phyloP scores from a whole-genome alignment of 2,329 filamentous ascomycete genomes.

The Venturia asperata region DNA sequence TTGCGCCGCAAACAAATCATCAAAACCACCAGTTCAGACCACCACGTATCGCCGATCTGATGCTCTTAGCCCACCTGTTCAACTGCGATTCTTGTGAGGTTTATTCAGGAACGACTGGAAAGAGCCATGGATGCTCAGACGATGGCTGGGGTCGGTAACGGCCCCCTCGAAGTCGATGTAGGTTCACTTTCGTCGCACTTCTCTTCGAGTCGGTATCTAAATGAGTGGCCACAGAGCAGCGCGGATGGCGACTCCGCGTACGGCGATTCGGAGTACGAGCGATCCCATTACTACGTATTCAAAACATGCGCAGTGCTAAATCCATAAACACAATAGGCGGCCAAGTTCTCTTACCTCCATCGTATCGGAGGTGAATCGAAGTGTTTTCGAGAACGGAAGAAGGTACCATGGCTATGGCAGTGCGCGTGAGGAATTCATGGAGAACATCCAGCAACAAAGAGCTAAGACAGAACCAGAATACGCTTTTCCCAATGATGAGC shows the following conservation, averaged over 20 bases:
- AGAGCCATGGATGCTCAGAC: not conserved
- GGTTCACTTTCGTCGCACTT: not conserved
- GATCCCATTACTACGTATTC: not conserved
- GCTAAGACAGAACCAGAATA: slow-evolving; percentile 28
- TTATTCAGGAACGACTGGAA: not conserved
- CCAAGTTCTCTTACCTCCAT: slow-evolving; percentile 15
- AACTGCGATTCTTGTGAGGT: not conserved
- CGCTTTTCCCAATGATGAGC: slow-evolving; percentile 37
- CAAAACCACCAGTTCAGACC: not conserved
- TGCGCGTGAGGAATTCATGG: not conserved
- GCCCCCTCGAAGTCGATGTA: slow-evolving; percentile 13
- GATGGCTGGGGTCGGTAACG: not conserved
- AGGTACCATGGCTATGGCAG: slow-evolving; percentile 26
- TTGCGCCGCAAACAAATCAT: not conserved
- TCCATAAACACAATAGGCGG: not conserved
- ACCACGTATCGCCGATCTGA: not conserved
- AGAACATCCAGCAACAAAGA: not conserved
- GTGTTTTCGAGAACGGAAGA: slow-evolving; percentile 25
- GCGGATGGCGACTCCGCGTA: slow-evolving; percentile 17
- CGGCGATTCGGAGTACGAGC: slow-evolving; percentile 2
- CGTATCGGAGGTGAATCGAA: slow-evolving; percentile 12
- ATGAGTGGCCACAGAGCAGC: not conserved
- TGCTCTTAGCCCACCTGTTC: not conserved
- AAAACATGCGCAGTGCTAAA: not conserved
- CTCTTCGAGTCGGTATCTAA: not conserved